phyloP scores from a whole-genome alignment of 129 eudicot species.

The Scalesia atractyloides region DNA sequence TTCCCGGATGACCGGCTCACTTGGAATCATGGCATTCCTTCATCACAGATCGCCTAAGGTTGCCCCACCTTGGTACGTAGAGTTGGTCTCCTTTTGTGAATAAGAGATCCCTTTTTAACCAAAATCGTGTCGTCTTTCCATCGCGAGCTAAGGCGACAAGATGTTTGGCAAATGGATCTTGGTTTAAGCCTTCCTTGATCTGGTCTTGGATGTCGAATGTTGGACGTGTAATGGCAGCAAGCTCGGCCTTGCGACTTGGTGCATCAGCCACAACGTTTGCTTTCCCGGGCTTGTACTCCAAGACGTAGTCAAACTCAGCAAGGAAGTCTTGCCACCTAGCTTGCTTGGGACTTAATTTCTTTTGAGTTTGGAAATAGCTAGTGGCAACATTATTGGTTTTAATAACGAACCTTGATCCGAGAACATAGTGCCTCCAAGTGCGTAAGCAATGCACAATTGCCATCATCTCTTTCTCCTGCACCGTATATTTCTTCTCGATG shows the following conservation, averaged over 20 bases:
- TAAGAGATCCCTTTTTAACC: background rate
- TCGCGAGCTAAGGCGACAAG: background rate
- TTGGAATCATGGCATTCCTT: conserved; percentile 5
- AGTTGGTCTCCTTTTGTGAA: background rate
- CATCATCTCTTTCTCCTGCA: conserved; percentile 8
- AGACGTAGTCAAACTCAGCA: background rate
- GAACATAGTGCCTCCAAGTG: conserved; percentile 18
- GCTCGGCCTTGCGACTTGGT: background rate
- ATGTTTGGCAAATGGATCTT: background rate
- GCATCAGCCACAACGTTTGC: background rate
- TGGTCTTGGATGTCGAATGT: background rate
- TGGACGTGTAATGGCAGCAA: background rate
- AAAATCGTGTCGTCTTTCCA: background rate
- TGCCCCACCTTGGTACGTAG: background rate
- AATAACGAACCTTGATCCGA: conserved; percentile 1
- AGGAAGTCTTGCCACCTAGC: conserved; percentile 14
- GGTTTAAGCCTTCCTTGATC: background rate
- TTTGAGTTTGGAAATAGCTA: conserved; percentile 14
- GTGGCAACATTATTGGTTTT: conserved; percentile 22
- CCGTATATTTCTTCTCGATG: background rate
- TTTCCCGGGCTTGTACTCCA: background rate
- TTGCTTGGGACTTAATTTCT: conserved; percentile 6
- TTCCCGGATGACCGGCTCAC: background rate
- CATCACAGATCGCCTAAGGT: background rate
- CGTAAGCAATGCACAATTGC: conserved; percentile 7